Evolutionary conservation across 306 rosid genomes (phyloP).

Genomic region (Medicago truncatula): DNA sequence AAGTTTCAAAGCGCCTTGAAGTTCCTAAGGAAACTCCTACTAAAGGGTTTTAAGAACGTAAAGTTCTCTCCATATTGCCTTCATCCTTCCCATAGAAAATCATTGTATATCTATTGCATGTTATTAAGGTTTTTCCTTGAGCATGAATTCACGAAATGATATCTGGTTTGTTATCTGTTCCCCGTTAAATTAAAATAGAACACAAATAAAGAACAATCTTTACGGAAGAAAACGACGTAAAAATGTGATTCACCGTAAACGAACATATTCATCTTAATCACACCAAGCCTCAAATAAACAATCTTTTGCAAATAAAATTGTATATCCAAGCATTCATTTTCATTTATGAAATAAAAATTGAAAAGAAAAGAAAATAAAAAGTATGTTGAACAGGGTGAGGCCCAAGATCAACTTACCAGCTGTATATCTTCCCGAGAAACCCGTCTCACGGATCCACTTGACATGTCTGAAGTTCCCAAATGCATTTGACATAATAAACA

Average conservation of each 20-base stretch:
- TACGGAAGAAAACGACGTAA: not conserved
- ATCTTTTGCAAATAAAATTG: constrained; percentile 10
- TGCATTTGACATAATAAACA: not conserved
- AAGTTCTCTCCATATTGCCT: not conserved
- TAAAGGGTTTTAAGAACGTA: constrained; percentile 4
- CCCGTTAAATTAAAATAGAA: not conserved
- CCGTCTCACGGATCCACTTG: constrained; percentile 67
- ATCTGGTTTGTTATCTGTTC: not conserved
- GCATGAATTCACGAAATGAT: constrained; percentile 3
- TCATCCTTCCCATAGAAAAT: not conserved
- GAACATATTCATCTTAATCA: not conserved
- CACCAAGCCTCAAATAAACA: constrained; percentile 13
- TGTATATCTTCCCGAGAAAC: constrained; percentile 76
- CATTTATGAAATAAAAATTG: constrained; percentile 1
- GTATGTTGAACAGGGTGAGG: not conserved
- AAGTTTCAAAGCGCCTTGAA: not conserved
- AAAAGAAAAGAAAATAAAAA: not conserved
- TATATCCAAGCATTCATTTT: not conserved
- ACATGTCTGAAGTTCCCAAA: constrained; percentile 49
- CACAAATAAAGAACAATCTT: not conserved
- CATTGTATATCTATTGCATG: not conserved
- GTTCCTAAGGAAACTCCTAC: not conserved
- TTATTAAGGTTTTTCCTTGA: not conserved
- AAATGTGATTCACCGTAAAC: not conserved
- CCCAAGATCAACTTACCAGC: constrained; percentile 51